Base-by-base conservation (phyloP, 2,329 filamentous ascomycete species). In the Stachybotrys elegans region DNA sequence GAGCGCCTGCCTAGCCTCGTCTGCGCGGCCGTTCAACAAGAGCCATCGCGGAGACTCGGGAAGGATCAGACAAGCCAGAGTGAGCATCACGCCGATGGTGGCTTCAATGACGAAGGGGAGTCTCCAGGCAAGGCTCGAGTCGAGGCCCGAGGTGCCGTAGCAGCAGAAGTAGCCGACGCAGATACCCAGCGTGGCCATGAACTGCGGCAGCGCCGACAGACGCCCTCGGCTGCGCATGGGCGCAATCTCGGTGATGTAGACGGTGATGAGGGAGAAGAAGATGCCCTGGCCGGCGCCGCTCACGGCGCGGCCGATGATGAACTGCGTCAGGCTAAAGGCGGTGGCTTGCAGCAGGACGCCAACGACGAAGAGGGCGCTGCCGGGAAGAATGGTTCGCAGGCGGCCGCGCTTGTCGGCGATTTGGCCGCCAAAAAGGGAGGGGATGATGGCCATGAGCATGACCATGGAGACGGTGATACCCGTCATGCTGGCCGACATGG, bases 161-260 rank as follows among this genome's bases (percentile, higher is more conserved):
- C 77, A 81, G 9, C 69, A 71, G 51, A 84, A 84, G 50, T 79
- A 83, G 0, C 80, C 81, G 0, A 67, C 38, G 9, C 72, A 72
- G 3, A 83, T 57, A 0, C 75, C 79, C 2, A 71, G 40, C 0
- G 71, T 72, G 4, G 69, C 68, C 36, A 78, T 55, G 40, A 81
- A 63, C 49, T 83, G 78, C 0, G 77, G 74, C 4, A 74, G 57
- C 0, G 73, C 72, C 0, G 72, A 70, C 3, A 84, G 55, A 1
- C 68, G 62, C 0, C 78, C 79, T 22, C 80, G 62, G 4, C 64
- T 58, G 4, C 59, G 61, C 1, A 70, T 62, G 0, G 79, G 79
- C 1, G 79, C 74, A 14, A 84, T 79, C 56, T 84, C 81, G 45
- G 75, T 76, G 21, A 83, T 76, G 48, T 83, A 79, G 4, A 82